Evolutionary conservation across 176 grass and related monocot species (phyloP), one percentile per base, ranked within the genome.

Genomic region (Poa pratensis): DNA sequence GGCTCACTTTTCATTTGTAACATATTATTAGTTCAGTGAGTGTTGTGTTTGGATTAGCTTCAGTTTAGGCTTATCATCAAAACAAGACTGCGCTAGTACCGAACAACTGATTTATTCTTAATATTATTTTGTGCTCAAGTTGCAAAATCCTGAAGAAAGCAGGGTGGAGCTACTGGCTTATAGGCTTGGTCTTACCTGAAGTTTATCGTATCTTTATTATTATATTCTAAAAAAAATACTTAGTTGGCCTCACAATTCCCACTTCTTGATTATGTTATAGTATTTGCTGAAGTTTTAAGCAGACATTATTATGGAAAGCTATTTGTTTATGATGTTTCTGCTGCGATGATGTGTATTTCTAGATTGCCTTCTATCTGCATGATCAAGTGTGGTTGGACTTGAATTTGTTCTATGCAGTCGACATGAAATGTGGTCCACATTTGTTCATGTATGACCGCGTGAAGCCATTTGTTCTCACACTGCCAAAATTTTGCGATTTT

Each of bases 21-120:
- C 16, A 26, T 51, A 76, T 61, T 6, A n/a, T 19, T 77, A 27
- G 9, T 78, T 59, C 64, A 42, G 35, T 53, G 48, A 82, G 43
- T 78, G 34, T 58, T 76, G 14, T 46, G 4, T 84, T 80, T 89
- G 76, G 26, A 71, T 50, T 77, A 84, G 69, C 9, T 71, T 81
- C 80, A 87, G 40, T 39, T 77, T 71, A 65, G 46, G 57, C 57
- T 79, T 66, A 17, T 64, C 46, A 58, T 66, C 26, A 55, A 52
- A 73, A 65, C 51, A 53, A 85, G 43, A 64, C 34, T 42, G 58
- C 26, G 27, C 23, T 52, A 54, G 22, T 65, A 39, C 77, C 28
- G 53, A 81, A 42, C 69, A 52, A 42, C 12, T 20, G 40, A 22
- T 69, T 42, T 69, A 67, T 55, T 48, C n/a, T 84, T 35, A 57